These are phyloP conservation scores for Fusarium austroafricanum DNA, from an alignment of 2,329 filamentous ascomycete genomes.

Conservation along the genomic window DNA sequence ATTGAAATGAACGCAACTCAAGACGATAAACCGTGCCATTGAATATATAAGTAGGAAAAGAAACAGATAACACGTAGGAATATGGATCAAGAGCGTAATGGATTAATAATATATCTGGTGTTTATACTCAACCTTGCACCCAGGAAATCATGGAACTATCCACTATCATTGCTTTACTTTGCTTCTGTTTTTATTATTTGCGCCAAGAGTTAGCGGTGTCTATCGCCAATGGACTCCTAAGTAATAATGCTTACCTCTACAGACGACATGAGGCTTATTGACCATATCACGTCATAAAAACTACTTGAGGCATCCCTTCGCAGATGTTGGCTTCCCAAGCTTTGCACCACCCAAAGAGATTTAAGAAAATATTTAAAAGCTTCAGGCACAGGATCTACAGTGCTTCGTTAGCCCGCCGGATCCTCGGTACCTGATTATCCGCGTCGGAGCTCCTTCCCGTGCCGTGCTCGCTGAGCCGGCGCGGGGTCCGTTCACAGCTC, in stretches of 20 bases:
- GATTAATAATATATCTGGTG: conserved; percentile 17
- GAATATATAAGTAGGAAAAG: conserved; percentile 7
- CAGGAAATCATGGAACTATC: not conserved
- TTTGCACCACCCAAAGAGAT: too few species aligned
- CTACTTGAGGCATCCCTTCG: too few species aligned
- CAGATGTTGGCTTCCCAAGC: too few species aligned
- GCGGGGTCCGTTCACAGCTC: conserved; percentile 27
- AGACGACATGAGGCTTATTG: too few species aligned
- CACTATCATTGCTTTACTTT: not conserved
- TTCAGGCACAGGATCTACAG: conserved; percentile 3
- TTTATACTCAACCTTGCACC: not conserved
- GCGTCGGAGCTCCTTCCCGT: not conserved
- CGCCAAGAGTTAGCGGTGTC: not conserved
- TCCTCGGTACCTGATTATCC: not conserved
- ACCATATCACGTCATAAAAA: too few species aligned
- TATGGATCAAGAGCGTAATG: conserved; percentile 16
- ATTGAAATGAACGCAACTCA: not conserved
- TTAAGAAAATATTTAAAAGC: not conserved
- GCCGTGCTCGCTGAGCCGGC: conserved; percentile 5
- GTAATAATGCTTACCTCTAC: not conserved
- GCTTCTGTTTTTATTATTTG: not conserved
- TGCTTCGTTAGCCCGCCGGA: not conserved
- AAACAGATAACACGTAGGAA: conserved; percentile 1
- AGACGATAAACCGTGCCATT: conserved; percentile 13
- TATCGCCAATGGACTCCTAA: not conserved